Conservation (phyloP, 345 rosid genomes). For the Eucalyptus polybractea region DNA sequence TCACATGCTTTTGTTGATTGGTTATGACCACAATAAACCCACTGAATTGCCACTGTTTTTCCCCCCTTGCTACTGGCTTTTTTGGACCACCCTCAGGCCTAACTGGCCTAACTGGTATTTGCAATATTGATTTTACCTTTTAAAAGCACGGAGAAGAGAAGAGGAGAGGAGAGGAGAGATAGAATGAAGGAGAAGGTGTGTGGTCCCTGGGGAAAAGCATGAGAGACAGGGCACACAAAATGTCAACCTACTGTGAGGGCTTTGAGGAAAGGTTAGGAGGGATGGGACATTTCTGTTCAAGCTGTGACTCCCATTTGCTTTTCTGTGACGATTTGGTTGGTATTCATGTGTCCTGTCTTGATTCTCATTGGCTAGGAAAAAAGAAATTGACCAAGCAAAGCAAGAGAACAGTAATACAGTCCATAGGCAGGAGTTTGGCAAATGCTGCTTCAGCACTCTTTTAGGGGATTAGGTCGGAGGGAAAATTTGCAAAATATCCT, state of each 20-base stretch:
- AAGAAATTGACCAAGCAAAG: not conserved
- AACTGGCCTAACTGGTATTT: not conserved
- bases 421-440: not conserved
- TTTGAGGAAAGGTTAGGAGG: not conserved
- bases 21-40: not conserved
- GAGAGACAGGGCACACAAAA: not conserved
- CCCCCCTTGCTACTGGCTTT: not conserved
- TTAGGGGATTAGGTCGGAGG: not conserved
- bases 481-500: not conserved
- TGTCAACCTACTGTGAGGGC: not conserved
- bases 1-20: not conserved
- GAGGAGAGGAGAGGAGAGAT: not conserved
- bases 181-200: not conserved
- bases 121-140: not conserved
- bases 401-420: not conserved
- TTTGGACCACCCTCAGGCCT: not conserved
- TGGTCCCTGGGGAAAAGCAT: not conserved
- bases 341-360: not conserved
- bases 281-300: not conserved
- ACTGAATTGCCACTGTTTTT: not conserved
- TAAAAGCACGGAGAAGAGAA: not conserved
- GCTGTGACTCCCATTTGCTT: not conserved
- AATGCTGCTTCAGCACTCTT: not conserved
- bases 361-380: not conserved
- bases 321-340: not conserved